Evolutionary conservation across 2,329 filamentous ascomycete genomes (phyloP).

Genomic region (Albophoma yamanashiensis): DNA sequence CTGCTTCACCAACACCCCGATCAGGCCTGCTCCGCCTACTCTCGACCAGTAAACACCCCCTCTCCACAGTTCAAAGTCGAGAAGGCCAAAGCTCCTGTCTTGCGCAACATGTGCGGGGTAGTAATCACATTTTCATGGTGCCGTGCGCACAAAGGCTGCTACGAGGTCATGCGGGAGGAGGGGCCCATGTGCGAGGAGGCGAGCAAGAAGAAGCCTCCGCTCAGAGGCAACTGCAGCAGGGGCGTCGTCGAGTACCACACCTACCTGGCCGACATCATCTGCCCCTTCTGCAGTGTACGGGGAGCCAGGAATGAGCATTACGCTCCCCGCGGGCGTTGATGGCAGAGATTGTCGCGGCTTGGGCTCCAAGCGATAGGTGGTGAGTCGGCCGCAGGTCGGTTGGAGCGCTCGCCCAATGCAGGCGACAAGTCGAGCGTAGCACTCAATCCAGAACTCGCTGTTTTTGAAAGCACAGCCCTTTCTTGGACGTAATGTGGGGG

Average conservation of each 20-base stretch:
- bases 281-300: neutral
- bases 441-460: neutral
- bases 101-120: neutral
- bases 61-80: neutral
- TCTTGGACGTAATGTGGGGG: no score
- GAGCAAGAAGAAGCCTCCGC: neutral
- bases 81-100: neutral
- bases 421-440: neutral
- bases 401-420: neutral
- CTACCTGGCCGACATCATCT: neutral
- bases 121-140: neutral
- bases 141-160: neutral
- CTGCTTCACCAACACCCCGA: neutral
- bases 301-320: neutral
- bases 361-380: neutral
- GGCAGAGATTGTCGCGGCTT: neutral
- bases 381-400: neutral
- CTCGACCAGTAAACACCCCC: neutral
- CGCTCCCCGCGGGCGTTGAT: neutral
- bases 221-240: neutral
- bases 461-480: neutral
- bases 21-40: neutral
- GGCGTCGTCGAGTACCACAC: neutral
- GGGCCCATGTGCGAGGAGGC: neutral
- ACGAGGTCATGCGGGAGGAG: neutral